Base-by-base conservation (phyloP, 176 grass and related monocot genomes). In the Oryza rufipogon region DNA sequence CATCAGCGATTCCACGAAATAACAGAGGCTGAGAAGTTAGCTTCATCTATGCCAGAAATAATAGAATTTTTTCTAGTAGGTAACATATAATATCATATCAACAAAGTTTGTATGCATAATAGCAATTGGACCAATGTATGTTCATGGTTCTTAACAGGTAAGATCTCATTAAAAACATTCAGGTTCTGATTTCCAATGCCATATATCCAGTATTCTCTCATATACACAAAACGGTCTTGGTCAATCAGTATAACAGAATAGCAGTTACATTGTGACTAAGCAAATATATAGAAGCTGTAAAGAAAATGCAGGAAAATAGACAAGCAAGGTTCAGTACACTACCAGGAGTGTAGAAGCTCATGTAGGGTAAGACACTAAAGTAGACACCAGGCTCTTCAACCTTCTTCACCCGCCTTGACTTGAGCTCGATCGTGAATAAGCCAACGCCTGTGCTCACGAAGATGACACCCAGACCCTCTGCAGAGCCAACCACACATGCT, bases 261-360 rank as follows among this genome's bases (percentile, higher is more conserved):
- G 54, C 54, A n/a, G 7, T 20, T 15, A 2, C 7, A n/a, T 58
- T 58, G 9, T 1, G 17, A 32, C 2, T 28, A 60, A 63, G n/a
- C 2, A 73, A 63, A 61, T 48, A 70, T 22, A 60, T 22, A 60
- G 6, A 51, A 51, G 6, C 19, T 80, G 32, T 26, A 70, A 11
- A 58, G 14, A 45, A 71, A 71, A 56, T 58, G 5, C 13, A 68
- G 5, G 30, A 30, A 6, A 42, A 14, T 6, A 68, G n/a, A 76
- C 4, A 68, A 56, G 12, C n/a, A 78, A 66, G 8, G 13, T 13
- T 0, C 6, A 45, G 41, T 26, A 46, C 16, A 41, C 7, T 32
- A 79, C 77, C 42, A 54, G 73, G 73, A 75, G 48, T 75, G 73
- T 20, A 75, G 48, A 75, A 56, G 73, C 46, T 32, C 45, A 32